These are phyloP conservation scores for Medicago truncatula DNA, from an alignment of 306 rosid species.

Conservation along the genomic window MtrunA17r5.0-ANR NC_053048.1:46249501-46250000, in stretches of 20 bases:
- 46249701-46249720: constrained; percentile 21
- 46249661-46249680: constrained; percentile 87
- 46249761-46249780: constrained; percentile 13
- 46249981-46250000: constrained; percentile 67
- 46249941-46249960: constrained; percentile 50
- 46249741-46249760: constrained; percentile 19
- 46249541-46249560: background rate
- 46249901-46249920: background rate
- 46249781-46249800: background rate
- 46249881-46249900: constrained; percentile 1
- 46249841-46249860: background rate
- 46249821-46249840: background rate
- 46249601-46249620: constrained; percentile 85
- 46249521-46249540: background rate
- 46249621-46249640: constrained; percentile 88
- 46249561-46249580: constrained; percentile 10
- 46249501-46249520: constrained; percentile 13
- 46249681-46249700: constrained; percentile 42
- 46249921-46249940: constrained; percentile 37
- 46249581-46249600: constrained; percentile 69
- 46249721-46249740: background rate
- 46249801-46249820: background rate
- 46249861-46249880: background rate
- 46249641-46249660: constrained; percentile 81
- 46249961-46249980: constrained; percentile 88